A percentile compares a stretch with the other conserved stretches of the same genome.
Conservation (phyloP, 2,329 filamentous ascomycete species). For the Ceratocystiopsis brevicomis region DNA sequence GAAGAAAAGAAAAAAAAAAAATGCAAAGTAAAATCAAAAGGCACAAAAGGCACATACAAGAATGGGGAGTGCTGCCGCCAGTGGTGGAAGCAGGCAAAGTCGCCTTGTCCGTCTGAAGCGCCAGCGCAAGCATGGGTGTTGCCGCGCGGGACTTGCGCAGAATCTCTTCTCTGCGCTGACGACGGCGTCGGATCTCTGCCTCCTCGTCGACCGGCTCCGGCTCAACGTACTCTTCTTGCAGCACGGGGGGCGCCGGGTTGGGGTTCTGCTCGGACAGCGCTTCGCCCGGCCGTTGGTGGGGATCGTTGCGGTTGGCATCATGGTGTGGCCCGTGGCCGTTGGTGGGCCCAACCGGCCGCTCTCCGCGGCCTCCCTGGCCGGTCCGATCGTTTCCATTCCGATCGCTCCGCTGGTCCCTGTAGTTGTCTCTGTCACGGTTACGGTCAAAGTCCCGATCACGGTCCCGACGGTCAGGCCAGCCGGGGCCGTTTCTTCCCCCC, state of each 20-base stretch:
- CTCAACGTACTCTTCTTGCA: conserved; percentile 27
- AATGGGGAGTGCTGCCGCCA: conserved; percentile 14
- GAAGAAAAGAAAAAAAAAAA: no score
- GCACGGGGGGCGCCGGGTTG: conserved; percentile 5
- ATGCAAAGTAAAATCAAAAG: no score
- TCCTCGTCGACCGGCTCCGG: conserved; percentile 56
- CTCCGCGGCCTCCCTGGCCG: conserved; percentile 9
- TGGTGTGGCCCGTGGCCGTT: neutral
- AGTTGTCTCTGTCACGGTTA: conserved; percentile 13
- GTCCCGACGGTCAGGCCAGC: conserved; percentile 14
- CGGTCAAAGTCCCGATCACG: conserved; percentile 15
- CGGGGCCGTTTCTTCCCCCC: conserved; percentile 7
- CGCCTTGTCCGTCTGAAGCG: conserved; percentile 44
- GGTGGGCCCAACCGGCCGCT: neutral
- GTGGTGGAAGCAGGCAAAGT: conserved; percentile 31
- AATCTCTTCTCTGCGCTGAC: conserved; percentile 68
- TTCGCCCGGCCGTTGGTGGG: neutral
- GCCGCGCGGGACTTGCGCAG: conserved; percentile 63
- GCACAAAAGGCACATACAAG: no score
- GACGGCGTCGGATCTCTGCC: conserved; percentile 66
- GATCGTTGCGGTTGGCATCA: neutral
- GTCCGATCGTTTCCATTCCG: no score
- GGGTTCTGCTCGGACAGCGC: neutral
- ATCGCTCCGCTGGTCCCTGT: conserved; percentile 13
- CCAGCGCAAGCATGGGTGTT: conserved; percentile 57